phyloP scores from a whole-genome alignment of 192 early-diverging fungal species.

The Coemansia sp. region DNA sequence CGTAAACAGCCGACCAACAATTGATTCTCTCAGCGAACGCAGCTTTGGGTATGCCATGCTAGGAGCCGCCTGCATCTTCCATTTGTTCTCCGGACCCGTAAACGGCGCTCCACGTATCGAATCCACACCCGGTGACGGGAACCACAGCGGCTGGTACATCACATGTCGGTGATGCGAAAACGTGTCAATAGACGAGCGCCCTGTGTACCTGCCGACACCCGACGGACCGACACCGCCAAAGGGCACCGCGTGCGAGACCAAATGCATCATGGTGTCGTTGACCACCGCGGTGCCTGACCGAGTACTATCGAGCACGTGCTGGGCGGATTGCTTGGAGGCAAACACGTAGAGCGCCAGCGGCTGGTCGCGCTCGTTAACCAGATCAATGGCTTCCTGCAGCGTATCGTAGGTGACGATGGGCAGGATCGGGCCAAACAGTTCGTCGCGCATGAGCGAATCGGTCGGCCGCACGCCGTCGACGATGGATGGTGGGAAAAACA shows the following conservation, averaged over 20 bases:
- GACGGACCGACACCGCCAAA: constrained; percentile 88
- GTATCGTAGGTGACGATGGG: constrained; percentile 71
- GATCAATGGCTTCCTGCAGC: constrained; percentile 62
- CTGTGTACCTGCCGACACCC: constrained; percentile 86
- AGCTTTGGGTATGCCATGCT: constrained; percentile 25
- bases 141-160: constrained; percentile 43
- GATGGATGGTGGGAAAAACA: constrained; percentile 81
- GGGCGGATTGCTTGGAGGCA: constrained; percentile 53
- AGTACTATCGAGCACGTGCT: constrained; percentile 65
- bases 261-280: constrained; percentile 79
- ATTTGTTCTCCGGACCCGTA: constrained; percentile 20
- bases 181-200: constrained; percentile 69
- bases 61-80: constrained; percentile 29
- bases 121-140: constrained; percentile 42
- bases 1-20: constrained; percentile 27
- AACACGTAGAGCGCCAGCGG: constrained; percentile 85
- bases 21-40: constrained; percentile 18
- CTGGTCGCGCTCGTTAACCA: constrained; percentile 64
- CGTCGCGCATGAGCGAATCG: constrained; percentile 71
- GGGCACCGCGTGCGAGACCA: constrained; percentile 60
- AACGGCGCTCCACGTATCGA: constrained; percentile 43
- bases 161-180: constrained; percentile 78
- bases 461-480: constrained; percentile 68
- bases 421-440: constrained; percentile 92
- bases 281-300: constrained; percentile 73